Conservation (phyloP, 108 stramenopile species). For the Stephanodiscus triporus region DNA sequence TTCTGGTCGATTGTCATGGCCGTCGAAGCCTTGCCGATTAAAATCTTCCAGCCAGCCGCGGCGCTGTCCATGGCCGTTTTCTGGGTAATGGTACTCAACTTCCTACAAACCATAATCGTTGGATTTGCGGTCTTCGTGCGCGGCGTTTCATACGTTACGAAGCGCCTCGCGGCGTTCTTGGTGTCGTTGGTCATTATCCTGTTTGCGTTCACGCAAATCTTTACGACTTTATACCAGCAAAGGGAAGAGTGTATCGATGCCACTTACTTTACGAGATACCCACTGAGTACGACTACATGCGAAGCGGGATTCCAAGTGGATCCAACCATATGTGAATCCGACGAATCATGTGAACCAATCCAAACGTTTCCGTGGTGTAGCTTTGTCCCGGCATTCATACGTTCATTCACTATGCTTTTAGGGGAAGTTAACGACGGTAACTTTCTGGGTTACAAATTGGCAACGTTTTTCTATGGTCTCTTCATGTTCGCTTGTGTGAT, state of each 20-base stretch:
- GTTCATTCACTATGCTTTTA: slow-evolving; percentile 57
- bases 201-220: slow-evolving; percentile 83
- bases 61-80: slow-evolving; percentile 29
- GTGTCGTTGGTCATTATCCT: slow-evolving; percentile 73
- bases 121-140: slow-evolving; percentile 51
- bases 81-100: slow-evolving; percentile 46
- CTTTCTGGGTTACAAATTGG: slow-evolving; percentile 26
- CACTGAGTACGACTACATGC: not conserved
- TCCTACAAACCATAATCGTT: slow-evolving; percentile 27
- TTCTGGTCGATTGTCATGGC: slow-evolving; percentile 36
- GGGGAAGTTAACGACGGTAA: slow-evolving; percentile 66
- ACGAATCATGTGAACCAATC: slow-evolving; percentile 34
- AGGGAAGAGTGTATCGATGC: slow-evolving; percentile 32
- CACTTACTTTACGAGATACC: not conserved
- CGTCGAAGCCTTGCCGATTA: not conserved
- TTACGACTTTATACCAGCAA: slow-evolving; percentile 66
- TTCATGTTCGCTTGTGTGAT: slow-evolving; percentile 47
- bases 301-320: not conserved
- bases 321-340: not conserved
- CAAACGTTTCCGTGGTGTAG: slow-evolving; percentile 57
- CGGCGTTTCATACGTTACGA: slow-evolving; percentile 31
- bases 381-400: slow-evolving; percentile 63
- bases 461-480: slow-evolving; percentile 32
- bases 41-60: slow-evolving; percentile 46
- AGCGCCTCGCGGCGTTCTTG: slow-evolving; percentile 33